A percentile compares a stretch with the other conserved stretches of the same genome.
These are phyloP conservation scores for Dichotomocladium elegans DNA, from an alignment of 371 early-diverging fungal genomes.

Conservation along the genomic window DNA sequence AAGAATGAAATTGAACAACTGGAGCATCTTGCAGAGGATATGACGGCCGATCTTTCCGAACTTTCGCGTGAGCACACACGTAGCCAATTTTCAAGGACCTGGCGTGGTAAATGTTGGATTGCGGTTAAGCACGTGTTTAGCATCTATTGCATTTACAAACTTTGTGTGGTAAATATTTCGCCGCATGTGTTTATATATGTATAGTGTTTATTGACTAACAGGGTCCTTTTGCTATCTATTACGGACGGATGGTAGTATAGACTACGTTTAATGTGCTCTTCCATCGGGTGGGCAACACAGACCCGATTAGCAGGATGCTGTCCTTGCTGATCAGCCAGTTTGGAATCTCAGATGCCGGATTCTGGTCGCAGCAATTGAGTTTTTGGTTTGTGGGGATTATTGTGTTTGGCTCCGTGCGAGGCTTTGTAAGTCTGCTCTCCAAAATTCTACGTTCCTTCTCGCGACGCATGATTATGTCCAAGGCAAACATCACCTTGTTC, in stretches of 20 bases:
- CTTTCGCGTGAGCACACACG: conserved; percentile 39
- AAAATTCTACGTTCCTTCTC: conserved; percentile 69
- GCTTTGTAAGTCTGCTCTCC: conserved; percentile 76
- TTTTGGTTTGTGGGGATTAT: conserved; percentile 89
- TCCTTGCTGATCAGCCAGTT: conserved; percentile 63
- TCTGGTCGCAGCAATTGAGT: conserved; percentile 90
- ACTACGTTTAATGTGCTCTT: conserved; percentile 77
- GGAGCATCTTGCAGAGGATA: conserved; percentile 18
- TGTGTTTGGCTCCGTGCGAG: conserved; percentile 83
- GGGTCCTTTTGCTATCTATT: background rate
- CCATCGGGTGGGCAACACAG: conserved; percentile 68
- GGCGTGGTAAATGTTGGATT: conserved; percentile 74
- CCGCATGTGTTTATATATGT: background rate
- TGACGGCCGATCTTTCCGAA: conserved; percentile 38
- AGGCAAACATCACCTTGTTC: conserved; percentile 69
- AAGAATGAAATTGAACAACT: conserved; percentile 33
- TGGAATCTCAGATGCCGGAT: conserved; percentile 54
- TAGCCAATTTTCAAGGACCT: conserved; percentile 64
- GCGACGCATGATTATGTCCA: conserved; percentile 51
- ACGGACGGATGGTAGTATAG: conserved; percentile 39
- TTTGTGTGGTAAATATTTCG: conserved; percentile 57
- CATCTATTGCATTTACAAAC: conserved; percentile 85
- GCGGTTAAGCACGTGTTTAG: conserved; percentile 78
- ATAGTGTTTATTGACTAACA: background rate
- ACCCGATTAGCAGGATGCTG: conserved; percentile 83